Base-by-base conservation (phyloP, 1,139 yeast genomes). In the Geotrichum klebahnii region DNA sequence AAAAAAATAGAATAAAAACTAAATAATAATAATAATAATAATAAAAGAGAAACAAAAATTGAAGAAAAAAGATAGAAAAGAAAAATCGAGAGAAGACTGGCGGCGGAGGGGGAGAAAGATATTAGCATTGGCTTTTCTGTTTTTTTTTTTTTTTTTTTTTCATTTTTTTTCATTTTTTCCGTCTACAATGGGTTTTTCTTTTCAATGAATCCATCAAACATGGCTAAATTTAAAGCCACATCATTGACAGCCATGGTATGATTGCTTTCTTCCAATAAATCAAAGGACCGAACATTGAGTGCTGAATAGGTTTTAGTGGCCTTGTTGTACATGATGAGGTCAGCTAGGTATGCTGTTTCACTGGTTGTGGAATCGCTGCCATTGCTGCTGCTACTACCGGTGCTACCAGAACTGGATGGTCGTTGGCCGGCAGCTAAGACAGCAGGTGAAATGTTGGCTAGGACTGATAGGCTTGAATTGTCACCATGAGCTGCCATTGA, bases 141-240 rank as follows among this genome's bases (percentile, higher is more conserved):
- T n/a, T n/a, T n/a, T n/a, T n/a, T n/a, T n/a, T n/a, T n/a, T n/a
- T n/a, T n/a, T n/a, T n/a, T n/a, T n/a, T n/a, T n/a, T n/a, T n/a
- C n/a, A n/a, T n/a, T n/a, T n/a, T n/a, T n/a, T n/a, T n/a, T n/a
- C n/a, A n/a, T n/a, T n/a, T n/a, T n/a, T n/a, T n/a, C n/a, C n/a
- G n/a, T n/a, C n/a, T 42, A 51, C 14, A 17, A 42, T 8, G 89
- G 90, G 59, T 86, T 85, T 60, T 80, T 82, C 56, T 74, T 77
- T 41, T 87, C 87, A 12, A 80, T 72, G 46, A 81, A 79, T 0
- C 92, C 82, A 58, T 84, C 92, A 64, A 90, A 88, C 52, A 84
- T 69, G 55, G 84, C 82, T 50, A 89, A 68, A 60, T 84, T 84
- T 22, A 86, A 67, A 26, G 89, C 80, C 1, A 82, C 81, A 58